phyloP scores from a whole-genome alignment of 805 yeast species.

The Yarrowia sp. region DNA sequence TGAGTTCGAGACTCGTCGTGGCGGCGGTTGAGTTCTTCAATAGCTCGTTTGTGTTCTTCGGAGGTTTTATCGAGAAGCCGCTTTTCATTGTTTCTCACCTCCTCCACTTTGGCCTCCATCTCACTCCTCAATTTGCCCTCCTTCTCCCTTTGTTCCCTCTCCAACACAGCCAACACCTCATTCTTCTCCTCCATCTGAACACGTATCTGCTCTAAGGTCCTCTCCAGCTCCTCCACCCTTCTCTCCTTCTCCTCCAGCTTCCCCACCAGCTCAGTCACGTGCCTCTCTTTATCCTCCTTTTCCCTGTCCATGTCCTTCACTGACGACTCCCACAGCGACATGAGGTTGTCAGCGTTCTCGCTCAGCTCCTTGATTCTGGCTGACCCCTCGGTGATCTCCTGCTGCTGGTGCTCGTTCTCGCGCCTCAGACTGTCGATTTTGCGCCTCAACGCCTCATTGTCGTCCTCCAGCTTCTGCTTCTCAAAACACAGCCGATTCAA shows the following conservation, averaged over 20 bases:
- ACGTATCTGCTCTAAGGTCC: not conserved
- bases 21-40: slow-evolving; percentile 15
- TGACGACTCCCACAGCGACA: slow-evolving; percentile 25
- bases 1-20: slow-evolving; percentile 15
- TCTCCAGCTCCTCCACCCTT: not conserved
- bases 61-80: too few relatives aligned
- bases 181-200: not conserved
- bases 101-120: not conserved
- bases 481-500: slow-evolving; percentile 20
- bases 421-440: slow-evolving; percentile 19
- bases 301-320: slow-evolving; percentile 24
- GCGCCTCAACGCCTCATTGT: slow-evolving; percentile 6
- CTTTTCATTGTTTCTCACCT: too few relatives aligned
- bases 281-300: slow-evolving; percentile 3
- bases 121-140: not conserved
- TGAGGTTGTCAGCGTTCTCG: slow-evolving; percentile 27
- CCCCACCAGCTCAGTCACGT: not conserved
- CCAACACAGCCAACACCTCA: not conserved
- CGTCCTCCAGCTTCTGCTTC: slow-evolving; percentile 35
- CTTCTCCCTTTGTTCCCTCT: not conserved
- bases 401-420: slow-evolving; percentile 29
- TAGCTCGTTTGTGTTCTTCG: slow-evolving; percentile 1
- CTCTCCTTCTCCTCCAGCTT: slow-evolving; percentile 3
- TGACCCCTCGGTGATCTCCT: slow-evolving; percentile 6
- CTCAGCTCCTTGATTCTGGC: slow-evolving; percentile 27